Base-by-base conservation (phyloP, 208 protist genomes). In the Acanthamoeba triangularis region DNA sequence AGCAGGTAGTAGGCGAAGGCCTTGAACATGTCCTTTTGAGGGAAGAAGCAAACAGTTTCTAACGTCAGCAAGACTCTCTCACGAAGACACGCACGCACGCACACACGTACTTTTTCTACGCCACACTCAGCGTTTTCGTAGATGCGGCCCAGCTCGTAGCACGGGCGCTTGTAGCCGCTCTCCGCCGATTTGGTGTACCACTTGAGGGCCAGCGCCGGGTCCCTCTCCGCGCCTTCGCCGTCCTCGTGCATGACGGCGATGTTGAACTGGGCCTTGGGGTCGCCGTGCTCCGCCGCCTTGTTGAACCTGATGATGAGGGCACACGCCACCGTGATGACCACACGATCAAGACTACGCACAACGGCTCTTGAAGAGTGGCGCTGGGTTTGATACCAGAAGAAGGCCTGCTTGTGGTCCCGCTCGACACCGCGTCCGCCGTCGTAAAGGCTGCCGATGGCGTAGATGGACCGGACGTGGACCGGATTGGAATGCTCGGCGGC, bases 171-270 rank as follows among this genome's bases (percentile, higher is more conserved):
- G 80, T 93, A 93, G 11, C 88, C 88, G 65, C 67, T 93, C 59
- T 93, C 88, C 7, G 88, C 88, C 13, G 88, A 93, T 16, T 93
- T 93, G 44, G 88, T 93, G 61, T 93, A 93, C 88, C 88, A 93
- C 23, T 78, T 72, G 30, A 93, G 65, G 44, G 88, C 88, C 30
- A 80, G 65, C 23, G 88, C 88, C 25, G 37, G 44, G 44, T 93
- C 88, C 56, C 49, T 28, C 35, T 72, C 65, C 5, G 67, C 88
- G 88, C 88, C 88, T 47, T 93, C 65, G 28, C 88, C 88, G 65
- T 93, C 67, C 44, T 93, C 88, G 88, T 93, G 49, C 65, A 72
- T 80, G 59, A 72, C 61, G 25, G 65, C 88, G 37, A 93, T 72
- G 30, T 93, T 93, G 88, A 80, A 93, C 74, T 93, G 88, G 28